Evolutionary conservation across 139 green algal genomes (phyloP), one percentile per base, ranked within the genome.

Genomic region (Yamagishiella unicocca): DNA sequence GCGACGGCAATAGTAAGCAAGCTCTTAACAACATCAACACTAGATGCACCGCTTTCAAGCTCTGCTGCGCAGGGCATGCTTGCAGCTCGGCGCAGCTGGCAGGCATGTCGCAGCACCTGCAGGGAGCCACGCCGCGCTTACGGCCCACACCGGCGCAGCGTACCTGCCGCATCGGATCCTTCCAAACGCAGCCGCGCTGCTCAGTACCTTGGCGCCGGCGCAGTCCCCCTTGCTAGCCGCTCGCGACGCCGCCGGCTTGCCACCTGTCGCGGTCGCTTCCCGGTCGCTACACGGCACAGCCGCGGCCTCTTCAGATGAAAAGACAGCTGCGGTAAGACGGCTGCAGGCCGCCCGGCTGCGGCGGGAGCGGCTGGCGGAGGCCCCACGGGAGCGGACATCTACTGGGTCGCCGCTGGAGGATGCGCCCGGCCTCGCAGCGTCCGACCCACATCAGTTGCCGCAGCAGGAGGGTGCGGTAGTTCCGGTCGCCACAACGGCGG

Each of bases 381-480:
- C 43, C 7, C 1, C 74, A 3, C 37, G 37, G 37, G 31, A 43
- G 42, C 78, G 4, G 12, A 10, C 17, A 24, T n/a, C 17, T n/a
- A 71, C 33, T 35, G 33, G 38, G 33, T 31, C 35, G 3, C n/a
- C 27, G 12, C 43, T 53, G 4, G 75, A 40, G 43, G 33, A 62
- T 7, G 53, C 5, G 22, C 50, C 38, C 76, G 66, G 76, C 77
- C 40, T 46, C 29, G 33, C 66, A 12, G 37, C 6, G 54, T n/a
- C n/a, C n/a, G 62, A 82, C 54, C 43, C 37, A 53, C 37, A 62
- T n/a, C n/a, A n/a, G n/a, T n/a, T n/a, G 45, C 38, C 67, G 54
- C n/a, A 76, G 21, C 40, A 72, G 37, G 61, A 80, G 74, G 82
- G 70, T 35, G 66, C 12, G 24, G 3, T 89, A 19, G 54, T 87